Evolutionary conservation across 2,329 filamentous ascomycete species (phyloP), one percentile per base, ranked within the genome.

Genomic region (Esteya vermicola): DNA sequence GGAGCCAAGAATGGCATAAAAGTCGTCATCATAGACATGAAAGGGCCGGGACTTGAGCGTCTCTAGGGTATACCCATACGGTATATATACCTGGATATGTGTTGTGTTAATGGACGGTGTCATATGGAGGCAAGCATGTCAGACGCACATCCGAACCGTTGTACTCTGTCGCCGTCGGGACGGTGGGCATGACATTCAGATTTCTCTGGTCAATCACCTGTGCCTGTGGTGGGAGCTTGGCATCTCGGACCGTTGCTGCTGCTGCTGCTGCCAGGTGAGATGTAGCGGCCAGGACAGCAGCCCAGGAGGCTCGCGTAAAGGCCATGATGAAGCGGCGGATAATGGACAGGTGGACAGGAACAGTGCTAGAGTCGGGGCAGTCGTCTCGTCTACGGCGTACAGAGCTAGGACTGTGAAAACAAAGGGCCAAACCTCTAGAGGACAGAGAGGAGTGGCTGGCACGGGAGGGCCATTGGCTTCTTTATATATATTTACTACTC

Each of bases 11-110:
- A 75, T 56, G 21, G 64, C 54, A 36, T 60, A 56, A 41, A 75
- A 75, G 16, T 64, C 65, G 0, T 62, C 52, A 36, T 72, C 64
- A 46, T 70, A 74, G 41, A 71, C 53, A 42, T 67, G 64, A 43
- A 67, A 67, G 3, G 62, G 62, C 48, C 54, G 62, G 18, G 54
- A 56, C 2, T 44, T 40, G 2, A 67, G 55, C 9, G 54, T 57
- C 14, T 60, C 55, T 9, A 55, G 40, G 1, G 58, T 59, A 20
- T 60, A 52, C 1, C 63, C 64, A 0, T 65, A 64, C n/a, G 64
- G 66, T 18, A 63, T 43, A 45, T 66, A 67, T 10, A 54, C 45
- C 56, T 64, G 22, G 21, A 14, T 4, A 26, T 25, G 19, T 36
- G 26, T 8, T 28, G 12, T 18, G 8, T 20, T 5, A 26, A 14